Evolutionary conservation across 371 early-diverging fungal genomes (phyloP).

Genomic region (Mortierella sp.): DNA sequence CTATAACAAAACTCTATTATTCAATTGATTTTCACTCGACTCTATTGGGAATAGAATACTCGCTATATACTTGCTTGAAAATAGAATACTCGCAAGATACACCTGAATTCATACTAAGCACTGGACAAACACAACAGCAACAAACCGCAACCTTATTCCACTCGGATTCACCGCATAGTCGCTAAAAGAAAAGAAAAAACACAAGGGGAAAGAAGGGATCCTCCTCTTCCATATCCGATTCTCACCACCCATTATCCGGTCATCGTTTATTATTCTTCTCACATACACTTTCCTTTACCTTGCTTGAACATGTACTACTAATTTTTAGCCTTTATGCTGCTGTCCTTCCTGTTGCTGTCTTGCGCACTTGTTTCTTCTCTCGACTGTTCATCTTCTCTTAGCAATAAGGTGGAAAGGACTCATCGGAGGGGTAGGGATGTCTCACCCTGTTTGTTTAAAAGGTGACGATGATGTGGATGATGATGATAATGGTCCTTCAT

Average conservation of each 20-base stretch:
- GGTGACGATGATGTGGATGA: background rate
- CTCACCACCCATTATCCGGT: background rate
- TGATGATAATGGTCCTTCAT: background rate
- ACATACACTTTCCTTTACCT: background rate
- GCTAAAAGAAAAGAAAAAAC: background rate
- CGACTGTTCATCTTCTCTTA: background rate
- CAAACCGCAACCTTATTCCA: background rate
- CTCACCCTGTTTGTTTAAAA: conserved; percentile 3
- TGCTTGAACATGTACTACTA: background rate
- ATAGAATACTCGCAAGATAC: background rate
- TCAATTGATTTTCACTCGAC: background rate
- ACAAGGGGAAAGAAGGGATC: background rate
- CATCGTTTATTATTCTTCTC: background rate
- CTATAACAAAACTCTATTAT: background rate
- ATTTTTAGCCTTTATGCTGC: background rate
- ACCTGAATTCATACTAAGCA: background rate
- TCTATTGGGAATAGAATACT: background rate
- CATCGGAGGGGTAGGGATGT: background rate
- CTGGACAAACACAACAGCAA: background rate
- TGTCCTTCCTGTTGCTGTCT: background rate
- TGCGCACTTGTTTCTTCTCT: conserved; percentile 12
- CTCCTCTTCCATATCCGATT: background rate
- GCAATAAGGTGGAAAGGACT: background rate
- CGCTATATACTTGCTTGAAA: too few relatives aligned
- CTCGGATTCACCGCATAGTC: background rate